Evolutionary conservation across 306 rosid genomes (phyloP).

Genomic region (Coriaria nepalensis): DNA sequence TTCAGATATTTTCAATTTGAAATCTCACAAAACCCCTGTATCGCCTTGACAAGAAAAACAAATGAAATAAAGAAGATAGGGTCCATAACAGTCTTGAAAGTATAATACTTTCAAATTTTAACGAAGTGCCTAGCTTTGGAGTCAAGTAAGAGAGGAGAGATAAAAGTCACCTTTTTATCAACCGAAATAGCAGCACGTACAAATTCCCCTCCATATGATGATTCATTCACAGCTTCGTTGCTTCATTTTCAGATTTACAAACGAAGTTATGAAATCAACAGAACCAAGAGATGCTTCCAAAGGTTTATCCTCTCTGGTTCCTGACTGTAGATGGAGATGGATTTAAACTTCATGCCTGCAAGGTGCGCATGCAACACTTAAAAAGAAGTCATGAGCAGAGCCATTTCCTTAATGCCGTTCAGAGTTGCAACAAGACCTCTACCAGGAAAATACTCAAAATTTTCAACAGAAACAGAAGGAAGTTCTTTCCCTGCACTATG

Average conservation of each 20-base stretch:
- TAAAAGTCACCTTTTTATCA: slow-evolving; percentile 50
- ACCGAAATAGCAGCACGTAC: slow-evolving; percentile 91
- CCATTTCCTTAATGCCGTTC: slow-evolving; percentile 52
- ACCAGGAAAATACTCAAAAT: slow-evolving; percentile 91
- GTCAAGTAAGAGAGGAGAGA: not conserved
- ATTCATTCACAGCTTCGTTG: slow-evolving; percentile 71
- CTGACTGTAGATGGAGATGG: slow-evolving; percentile 43
- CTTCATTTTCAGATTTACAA: slow-evolving; percentile 56
- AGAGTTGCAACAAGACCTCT: slow-evolving; percentile 86
- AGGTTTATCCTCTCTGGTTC: slow-evolving; percentile 39
- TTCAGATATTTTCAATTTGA: not conserved
- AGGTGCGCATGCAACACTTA: slow-evolving; percentile 8
- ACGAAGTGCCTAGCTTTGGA: slow-evolving; percentile 2
- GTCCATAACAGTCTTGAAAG: not conserved
- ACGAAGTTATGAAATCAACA: slow-evolving; percentile 83
- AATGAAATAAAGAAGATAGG: slow-evolving; percentile 2
- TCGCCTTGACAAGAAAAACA: not conserved
- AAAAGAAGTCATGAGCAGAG: not conserved
- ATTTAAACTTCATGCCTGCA: slow-evolving; percentile 13
- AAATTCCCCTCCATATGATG: slow-evolving; percentile 80
- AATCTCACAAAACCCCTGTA: not conserved
- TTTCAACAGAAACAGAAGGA: slow-evolving; percentile 85
- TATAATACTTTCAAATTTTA: not conserved
- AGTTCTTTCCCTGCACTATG: slow-evolving; percentile 91
- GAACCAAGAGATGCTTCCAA: slow-evolving; percentile 87